phyloP scores from a whole-genome alignment of 202 grass and related monocot genomes.

The Brachypodium distachyon region DNA sequence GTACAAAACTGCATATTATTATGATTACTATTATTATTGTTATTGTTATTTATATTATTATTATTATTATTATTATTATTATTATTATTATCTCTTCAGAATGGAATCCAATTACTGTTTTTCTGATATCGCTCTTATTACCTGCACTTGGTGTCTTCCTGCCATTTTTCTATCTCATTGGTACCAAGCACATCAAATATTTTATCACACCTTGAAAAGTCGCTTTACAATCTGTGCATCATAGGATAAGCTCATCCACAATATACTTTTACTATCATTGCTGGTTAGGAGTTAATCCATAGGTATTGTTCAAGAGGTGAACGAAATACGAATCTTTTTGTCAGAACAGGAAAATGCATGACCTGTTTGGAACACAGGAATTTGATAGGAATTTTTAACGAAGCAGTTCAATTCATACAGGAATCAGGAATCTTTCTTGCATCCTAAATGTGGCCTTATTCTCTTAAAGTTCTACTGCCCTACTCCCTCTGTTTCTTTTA shows the following conservation, averaged over 20 bases:
- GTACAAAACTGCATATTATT: constrained; percentile 1
- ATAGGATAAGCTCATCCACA: not conserved
- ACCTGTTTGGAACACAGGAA: not conserved
- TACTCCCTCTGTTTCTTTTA: no score
- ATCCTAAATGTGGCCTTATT: not conserved
- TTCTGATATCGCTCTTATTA: not conserved
- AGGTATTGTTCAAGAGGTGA: not conserved
- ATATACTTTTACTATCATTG: not conserved
- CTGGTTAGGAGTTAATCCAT: not conserved
- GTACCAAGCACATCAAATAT: not conserved
- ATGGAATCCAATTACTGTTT: not conserved
- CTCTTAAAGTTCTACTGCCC: not conserved
- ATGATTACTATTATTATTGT: no score
- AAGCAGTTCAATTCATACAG: not conserved
- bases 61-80: no score
- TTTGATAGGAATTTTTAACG: not conserved
- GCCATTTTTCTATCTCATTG: not conserved
- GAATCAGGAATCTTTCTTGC: not conserved
- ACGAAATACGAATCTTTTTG: not conserved
- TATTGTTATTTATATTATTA: no score
- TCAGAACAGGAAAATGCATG: not conserved
- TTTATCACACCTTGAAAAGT: not conserved
- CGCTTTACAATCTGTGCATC: not conserved
- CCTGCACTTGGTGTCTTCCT: not conserved
- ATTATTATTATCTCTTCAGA: no score